Evolutionary conservation across 345 rosid species (phyloP).

Genomic region (Melaleuca quinquenervia): DNA sequence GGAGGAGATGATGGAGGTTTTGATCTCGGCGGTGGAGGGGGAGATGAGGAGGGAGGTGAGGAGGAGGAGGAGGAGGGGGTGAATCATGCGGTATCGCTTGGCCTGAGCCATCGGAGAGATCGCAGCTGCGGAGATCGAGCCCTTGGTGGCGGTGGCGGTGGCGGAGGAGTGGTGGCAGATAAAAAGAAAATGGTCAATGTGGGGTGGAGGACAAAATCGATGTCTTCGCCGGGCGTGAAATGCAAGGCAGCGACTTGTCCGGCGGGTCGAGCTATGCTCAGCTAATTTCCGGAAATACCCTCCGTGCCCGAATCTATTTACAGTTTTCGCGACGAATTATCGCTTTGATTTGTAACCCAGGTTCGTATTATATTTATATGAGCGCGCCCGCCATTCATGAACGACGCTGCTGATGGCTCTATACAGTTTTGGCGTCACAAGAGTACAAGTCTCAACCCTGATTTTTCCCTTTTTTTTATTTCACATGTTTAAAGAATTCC

Average conservation of each 20-base stretch:
- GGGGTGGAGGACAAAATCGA: not conserved
- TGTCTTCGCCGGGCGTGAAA: not conserved
- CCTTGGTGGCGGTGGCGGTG: not conserved
- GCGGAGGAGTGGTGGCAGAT: not conserved
- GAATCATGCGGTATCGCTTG: not conserved
- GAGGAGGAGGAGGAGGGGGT: constrained; percentile 13
- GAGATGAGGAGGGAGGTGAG: constrained; percentile 13
- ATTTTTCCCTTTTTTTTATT: not conserved
- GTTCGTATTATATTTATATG: not conserved
- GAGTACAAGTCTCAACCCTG: not conserved
- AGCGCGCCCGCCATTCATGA: not conserved
- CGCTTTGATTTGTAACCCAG: not conserved
- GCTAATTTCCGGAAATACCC: not conserved
- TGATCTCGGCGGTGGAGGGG: constrained; percentile 50
- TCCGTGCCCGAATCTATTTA: not conserved
- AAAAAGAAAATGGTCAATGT: not conserved
- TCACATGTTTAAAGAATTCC: not conserved
- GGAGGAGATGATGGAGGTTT: constrained; percentile 39
- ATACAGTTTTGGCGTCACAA: too few species aligned
- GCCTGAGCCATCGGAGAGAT: constrained; percentile 5
- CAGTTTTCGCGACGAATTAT: not conserved
- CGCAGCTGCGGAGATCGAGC: constrained; percentile 28
- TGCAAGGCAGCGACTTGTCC: not conserved
- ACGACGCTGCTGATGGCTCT: not conserved
- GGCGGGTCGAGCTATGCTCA: not conserved